Base-by-base conservation (phyloP, 164 flowering plant species). In the Cinnamomum micranthum region DNA sequence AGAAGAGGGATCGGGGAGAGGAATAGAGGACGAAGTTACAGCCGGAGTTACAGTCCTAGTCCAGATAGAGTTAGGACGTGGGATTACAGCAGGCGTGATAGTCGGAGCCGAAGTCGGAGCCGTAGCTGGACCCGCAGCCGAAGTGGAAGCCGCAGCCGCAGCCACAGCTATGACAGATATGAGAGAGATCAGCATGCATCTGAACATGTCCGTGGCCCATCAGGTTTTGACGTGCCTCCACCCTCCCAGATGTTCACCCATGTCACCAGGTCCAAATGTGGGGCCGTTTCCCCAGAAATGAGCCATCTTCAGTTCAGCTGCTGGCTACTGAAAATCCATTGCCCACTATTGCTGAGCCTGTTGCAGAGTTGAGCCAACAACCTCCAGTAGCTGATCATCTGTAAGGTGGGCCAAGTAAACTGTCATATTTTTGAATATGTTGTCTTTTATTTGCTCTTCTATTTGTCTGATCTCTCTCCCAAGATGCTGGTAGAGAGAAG, bases 61-160 rank as follows among this genome's bases (percentile, higher is more conserved):
- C 93, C 95, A 33, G 92, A 89, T 25, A 86, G 88, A 73, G 92
- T 84, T 52, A 80, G 94, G 13, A 87, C 88, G 15, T 80, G 91
- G 88, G 86, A 78, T 71, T 78, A 77, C 50, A 83, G 84, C 75
- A 77, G 84, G 20, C 79, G 85, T 51, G 50, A 78, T 33, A 82
- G 84, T 58, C 70, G 84, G 23, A 79, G 75, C 60, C 60, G 81
- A 0, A 82, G 88, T 62, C 79, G 82, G 23, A 79, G 75, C 60
- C 60, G 81, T 0, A 82, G 88, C 65, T 80, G 82, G 23, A 81
- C 85, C 68, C 82, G 77, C 9, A 78, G 85, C 52, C 72, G 73
- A 5, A 55, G 72, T 47, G 14, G 68, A 1, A 76, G 86, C 72
- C 80, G 81, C 2, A 85, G 88, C 60, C 66, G 83, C 0, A 86